Evolutionary conservation across 129 eudicot species (phyloP), one percentile per base, ranked within the genome.

Genomic region (Artemisia annua): DNA sequence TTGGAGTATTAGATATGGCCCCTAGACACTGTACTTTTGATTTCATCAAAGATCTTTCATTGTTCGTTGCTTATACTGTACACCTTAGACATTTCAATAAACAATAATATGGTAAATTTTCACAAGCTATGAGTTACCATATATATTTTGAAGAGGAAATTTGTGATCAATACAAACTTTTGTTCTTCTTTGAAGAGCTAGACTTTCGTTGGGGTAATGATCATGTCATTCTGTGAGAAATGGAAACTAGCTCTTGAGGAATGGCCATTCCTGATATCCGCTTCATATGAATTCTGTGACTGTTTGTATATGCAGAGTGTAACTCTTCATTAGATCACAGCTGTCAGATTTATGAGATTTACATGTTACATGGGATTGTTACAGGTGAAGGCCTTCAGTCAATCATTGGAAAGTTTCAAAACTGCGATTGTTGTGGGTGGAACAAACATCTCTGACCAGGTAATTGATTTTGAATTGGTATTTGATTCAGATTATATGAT

Each of bases 361-460:
- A 60, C 49, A 54, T 24, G 44, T 63, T 24, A 62, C 59, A 28
- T 72, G 69, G 66, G 55, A 14, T 67, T 48, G 55, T 79, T 74
- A 61, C 75, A 20, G 22, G 22, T 20, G 22, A 87, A 81, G 79
- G 96, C 96, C 26, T 90, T 90, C 62, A 85, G 96, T 68, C 81
- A 79, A 77, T 90, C 96, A 24, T 68, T 87, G 79, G 93, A 87
- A 74, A 75, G 85, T 39, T 90, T 90, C 75, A 83, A 72, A 83
- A 87, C 96, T 68, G 93, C 96, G 69, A 87, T 90, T 15, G 93
- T 90, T 81, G 96, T 90, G 32, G 96, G 96, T 72, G 96, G 96
- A 71, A 90, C 96, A 69, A 90, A 90, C 79, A 90, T 90, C 64
- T 67, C 88, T 73, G 96, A 90, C 66, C 96, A 90, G 96, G 96